Conservation (phyloP, 345 rosid species). For the Eucalyptus pauciflora region DNA sequence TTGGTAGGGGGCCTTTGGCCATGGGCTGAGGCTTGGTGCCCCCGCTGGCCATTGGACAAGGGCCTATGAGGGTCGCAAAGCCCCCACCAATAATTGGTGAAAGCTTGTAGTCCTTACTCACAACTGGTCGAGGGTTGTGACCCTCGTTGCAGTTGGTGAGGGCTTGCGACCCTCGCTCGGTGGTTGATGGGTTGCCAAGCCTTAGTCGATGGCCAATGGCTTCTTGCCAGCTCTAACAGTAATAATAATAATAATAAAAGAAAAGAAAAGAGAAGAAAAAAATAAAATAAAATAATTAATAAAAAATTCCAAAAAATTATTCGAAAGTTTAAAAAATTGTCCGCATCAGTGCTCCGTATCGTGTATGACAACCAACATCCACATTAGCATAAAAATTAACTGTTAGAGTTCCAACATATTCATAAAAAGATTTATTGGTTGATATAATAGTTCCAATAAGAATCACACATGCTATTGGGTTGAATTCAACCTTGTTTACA, state of each 20-base stretch:
- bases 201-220: not conserved
- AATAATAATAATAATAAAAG: too few species aligned
- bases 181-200: accelerated
- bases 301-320: too few species aligned
- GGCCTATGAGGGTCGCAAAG: not conserved
- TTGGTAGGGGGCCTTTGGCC: not conserved
- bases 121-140: not conserved
- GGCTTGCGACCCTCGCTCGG: accelerated
- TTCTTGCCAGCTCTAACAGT: not conserved
- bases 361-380: accelerated
- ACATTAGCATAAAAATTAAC: not conserved
- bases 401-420: not conserved
- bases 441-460: not conserved
- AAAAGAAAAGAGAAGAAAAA: too few species aligned
- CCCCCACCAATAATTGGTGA: accelerated
- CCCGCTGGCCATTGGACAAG: accelerated
- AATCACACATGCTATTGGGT: not conserved
- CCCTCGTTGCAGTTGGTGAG: too few species aligned
- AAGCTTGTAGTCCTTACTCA: not conserved
- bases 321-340: too few species aligned
- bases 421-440: not conserved
- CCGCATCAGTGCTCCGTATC: accelerated
- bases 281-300: too few species aligned
- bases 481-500: not conserved
- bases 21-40: not conserved